Evolutionary conservation across 192 early-diverging fungal species (phyloP), one percentile per base, ranked within the genome.

Genomic region (Chytriomyces sp.): DNA sequence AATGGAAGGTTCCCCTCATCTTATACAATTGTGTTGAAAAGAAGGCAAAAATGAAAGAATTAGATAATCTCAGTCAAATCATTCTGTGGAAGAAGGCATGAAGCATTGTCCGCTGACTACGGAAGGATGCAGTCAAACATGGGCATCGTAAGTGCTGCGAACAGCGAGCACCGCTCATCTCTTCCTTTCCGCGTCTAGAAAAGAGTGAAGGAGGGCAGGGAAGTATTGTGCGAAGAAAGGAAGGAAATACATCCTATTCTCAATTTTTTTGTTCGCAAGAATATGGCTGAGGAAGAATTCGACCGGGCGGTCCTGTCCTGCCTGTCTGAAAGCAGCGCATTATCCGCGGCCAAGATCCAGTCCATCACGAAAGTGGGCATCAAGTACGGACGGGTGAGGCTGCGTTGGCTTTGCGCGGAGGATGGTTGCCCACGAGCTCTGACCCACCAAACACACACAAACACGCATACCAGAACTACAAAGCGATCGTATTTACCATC

Each of bases 241-340:
- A n/a, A n/a, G n/a, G n/a, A n/a, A n/a, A n/a, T n/a, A n/a, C n/a
- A n/a, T n/a, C n/a, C n/a, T n/a, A n/a, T n/a, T n/a, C n/a, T n/a
- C n/a, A n/a, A n/a, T n/a, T n/a, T n/a, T n/a, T n/a, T n/a, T n/a
- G n/a, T n/a, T n/a, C n/a, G n/a, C n/a, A 49, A 49, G 22, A 49
- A 19, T 49, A 49, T 49, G 14, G 22, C 52, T 1, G 71, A 60
- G 39, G n/a, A 72, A 53, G 84, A 82, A 75, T 86, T 86, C 59
- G 82, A 86, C 77, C 80, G 79, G 41, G 80, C 82, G 70, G 75
- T 86, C 31, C 77, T 84, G 32, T 75, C 81, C 30, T 72, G 81
- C 28, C 53, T 72, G 52, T 77, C 82, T 37, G 77, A 76, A 5
- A 78, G 78, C 64, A 58, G 74, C 3, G 81, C 83, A n/a, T 70